Base-by-base conservation (phyloP, 179 eudicot genomes). In the Beta corolliflora region DNA sequence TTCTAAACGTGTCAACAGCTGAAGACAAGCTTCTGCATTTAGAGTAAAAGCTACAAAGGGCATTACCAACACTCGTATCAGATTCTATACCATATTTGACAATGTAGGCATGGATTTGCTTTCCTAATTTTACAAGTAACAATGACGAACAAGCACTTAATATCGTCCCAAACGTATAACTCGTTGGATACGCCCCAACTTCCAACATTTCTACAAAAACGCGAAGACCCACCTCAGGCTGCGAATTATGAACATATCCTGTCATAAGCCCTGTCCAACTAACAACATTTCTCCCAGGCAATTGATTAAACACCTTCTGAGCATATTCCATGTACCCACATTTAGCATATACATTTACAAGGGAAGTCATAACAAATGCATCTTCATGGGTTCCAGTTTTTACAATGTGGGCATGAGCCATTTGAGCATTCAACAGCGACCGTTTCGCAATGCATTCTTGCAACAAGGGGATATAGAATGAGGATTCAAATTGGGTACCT, bases 211-310 rank as follows among this genome's bases (percentile, higher is more conserved):
- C 81, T 2, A 75, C 60, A 76, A 93, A 91, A 23, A 90, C 85
- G 13, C 78, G 41, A 61, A 91, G 65, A n/a, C 90, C 97, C 48
- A 78, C 58, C 71, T 86, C 84, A 3, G 93, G 91, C 84, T 82
- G 84, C 41, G 84, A 87, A 80, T 87, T 86, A 68, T 89, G 88
- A 82, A 91, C 90, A 85, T 90, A 91, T 13, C 95, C 97, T 2
- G 91, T 84, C 92, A 93, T 90, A 80, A 93, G 79, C 11, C 92
- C 88, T 0, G 95, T 93, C 95, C 95, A 93, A 41, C 92, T 86
- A 69, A 93, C 92, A 55, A 90, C 95, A 81, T 91, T 91, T 84
- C 91, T 87, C 44, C 76, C 77, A 2, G 92, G 85, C 86, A 91
- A 80, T 18, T 73, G 80, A 73, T 91, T 92, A 73, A 93, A 91